phyloP scores from a whole-genome alignment of 768 basidiomycete species.

The Termitomyces sp. region DNA sequence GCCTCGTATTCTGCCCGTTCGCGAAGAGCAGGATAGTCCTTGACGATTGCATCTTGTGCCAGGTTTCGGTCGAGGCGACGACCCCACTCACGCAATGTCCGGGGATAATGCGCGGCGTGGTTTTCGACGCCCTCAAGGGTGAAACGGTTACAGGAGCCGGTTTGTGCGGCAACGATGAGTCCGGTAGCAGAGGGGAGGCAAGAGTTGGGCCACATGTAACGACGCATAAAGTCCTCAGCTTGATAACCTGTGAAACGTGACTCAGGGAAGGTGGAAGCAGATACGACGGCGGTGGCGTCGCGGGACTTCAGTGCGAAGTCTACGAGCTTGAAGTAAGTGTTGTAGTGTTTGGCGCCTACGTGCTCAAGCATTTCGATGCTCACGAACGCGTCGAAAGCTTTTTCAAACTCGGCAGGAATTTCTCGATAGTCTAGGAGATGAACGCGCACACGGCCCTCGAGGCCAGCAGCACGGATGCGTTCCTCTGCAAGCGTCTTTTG shows the following conservation, averaged over 20 bases:
- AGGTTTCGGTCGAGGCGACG: slow-evolving; percentile 66
- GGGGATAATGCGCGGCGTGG: slow-evolving; percentile 82
- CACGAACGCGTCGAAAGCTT: slow-evolving; percentile 73
- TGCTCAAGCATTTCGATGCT: slow-evolving; percentile 83
- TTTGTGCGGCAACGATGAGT: slow-evolving; percentile 67
- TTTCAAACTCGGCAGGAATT: slow-evolving; percentile 75
- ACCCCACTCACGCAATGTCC: slow-evolving; percentile 91
- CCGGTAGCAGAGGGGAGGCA: slow-evolving; percentile 83
- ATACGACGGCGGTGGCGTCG: slow-evolving; percentile 64
- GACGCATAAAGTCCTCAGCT: slow-evolving; percentile 83
- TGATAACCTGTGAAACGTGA: slow-evolving; percentile 65
- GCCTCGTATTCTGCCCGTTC: slow-evolving; percentile 53
- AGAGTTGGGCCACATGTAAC: slow-evolving; percentile 87
- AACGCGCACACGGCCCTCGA: slow-evolving; percentile 68
- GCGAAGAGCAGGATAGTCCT: slow-evolving; percentile 54
- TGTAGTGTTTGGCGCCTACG: slow-evolving; percentile 52
- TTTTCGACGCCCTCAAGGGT: slow-evolving; percentile 84
- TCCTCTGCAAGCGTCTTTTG: slow-evolving; percentile 87
- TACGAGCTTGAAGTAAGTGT: slow-evolving; percentile 69
- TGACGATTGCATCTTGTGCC: slow-evolving; percentile 48
- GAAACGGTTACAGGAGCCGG: slow-evolving; percentile 68
- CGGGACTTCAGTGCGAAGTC: slow-evolving; percentile 70
- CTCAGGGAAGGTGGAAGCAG: slow-evolving; percentile 66
- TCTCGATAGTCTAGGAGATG: slow-evolving; percentile 91
- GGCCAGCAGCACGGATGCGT: slow-evolving; percentile 66